Percentiles rank a stretch among this genome's conserved stretches.
phyloP scores from a whole-genome alignment of 768 basidiomycete species.

The Boletus fagicola region DNA sequence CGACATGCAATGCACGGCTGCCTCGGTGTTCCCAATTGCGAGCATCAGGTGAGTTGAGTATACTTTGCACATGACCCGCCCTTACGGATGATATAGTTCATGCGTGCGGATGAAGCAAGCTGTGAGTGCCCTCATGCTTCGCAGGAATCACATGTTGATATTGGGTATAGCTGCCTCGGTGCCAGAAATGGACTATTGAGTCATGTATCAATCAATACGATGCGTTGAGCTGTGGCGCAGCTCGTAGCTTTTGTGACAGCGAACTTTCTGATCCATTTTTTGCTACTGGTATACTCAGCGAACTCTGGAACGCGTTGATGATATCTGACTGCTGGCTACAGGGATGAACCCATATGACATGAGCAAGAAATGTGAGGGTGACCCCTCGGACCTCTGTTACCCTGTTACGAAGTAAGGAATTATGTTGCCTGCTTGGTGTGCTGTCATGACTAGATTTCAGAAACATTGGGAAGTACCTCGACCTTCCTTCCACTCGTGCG shows the following conservation, averaged over 20 bases:
- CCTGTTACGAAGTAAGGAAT: conserved; percentile 42
- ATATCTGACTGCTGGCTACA: conserved; percentile 11
- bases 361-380: conserved; percentile 55
- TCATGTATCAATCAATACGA: conserved; percentile 71
- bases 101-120: conserved; percentile 46
- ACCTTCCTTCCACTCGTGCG: conserved; percentile 50
- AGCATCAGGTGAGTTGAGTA: conserved; percentile 21
- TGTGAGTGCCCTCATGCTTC: conserved; percentile 23
- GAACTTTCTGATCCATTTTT: conserved; percentile 35
- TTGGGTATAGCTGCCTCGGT: conserved; percentile 61
- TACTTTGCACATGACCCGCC: not conserved
- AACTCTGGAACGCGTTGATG: conserved; percentile 1
- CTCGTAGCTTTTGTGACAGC: conserved; percentile 62
- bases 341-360: conserved; percentile 69
- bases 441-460: conserved; percentile 34
- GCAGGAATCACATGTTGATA: not conserved
- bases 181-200: conserved; percentile 53
- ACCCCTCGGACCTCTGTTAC: conserved; percentile 52
- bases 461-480: conserved; percentile 59
- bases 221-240: conserved; percentile 63
- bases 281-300: conserved; percentile 31
- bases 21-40: conserved; percentile 49
- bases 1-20: conserved; percentile 55
- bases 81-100: conserved; percentile 13
- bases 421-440: not conserved